phyloP scores from a whole-genome alignment of 768 basidiomycete species.

The Saitozyma sp. region DNA sequence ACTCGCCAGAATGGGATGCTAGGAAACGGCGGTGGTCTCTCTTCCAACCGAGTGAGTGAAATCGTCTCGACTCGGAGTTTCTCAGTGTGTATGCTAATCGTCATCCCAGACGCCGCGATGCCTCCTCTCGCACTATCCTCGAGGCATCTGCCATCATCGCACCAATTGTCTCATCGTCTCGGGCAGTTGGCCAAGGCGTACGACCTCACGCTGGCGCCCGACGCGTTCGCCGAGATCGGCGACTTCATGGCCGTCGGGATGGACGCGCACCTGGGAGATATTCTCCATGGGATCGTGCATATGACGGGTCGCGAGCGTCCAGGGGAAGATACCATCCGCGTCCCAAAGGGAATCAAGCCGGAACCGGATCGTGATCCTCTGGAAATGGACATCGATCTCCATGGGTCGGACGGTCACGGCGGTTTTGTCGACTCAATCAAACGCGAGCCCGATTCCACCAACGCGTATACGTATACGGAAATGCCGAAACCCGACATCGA shows the following conservation, averaged over 20 bases:
- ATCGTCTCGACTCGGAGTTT: neutral
- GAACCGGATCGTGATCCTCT: conserved; percentile 32
- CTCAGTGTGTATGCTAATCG: conserved; percentile 6
- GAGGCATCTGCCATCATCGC: conserved; percentile 32
- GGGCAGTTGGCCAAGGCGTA: conserved; percentile 26
- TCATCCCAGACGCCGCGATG: conserved; percentile 14
- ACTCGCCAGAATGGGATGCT: neutral
- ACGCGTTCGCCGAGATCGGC: conserved; percentile 27
- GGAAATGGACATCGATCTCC: conserved; percentile 61
- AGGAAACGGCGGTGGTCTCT: neutral
- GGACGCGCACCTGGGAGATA: conserved; percentile 34
- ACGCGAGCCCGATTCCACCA: conserved; percentile 58
- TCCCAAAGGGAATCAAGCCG: conserved; percentile 14
- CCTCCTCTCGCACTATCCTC: conserved; percentile 21
- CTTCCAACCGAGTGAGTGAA: conserved; percentile 20
- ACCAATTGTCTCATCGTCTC: conserved; percentile 29
- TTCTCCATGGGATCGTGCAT: conserved; percentile 30
- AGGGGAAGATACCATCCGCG: conserved; percentile 23
- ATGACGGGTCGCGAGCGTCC: conserved; percentile 31
- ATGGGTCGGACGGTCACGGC: neutral
- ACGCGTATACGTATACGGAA: neutral
- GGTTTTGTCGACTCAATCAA: neutral
- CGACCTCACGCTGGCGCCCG: conserved; percentile 21
- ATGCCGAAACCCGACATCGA: conserved; percentile 33
- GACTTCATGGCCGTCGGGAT: conserved; percentile 44